Percentiles rank a stretch among this genome's conserved stretches.
Conservation (phyloP, 73 alveolate species). For the Tetrahymena thermophila region DNA sequence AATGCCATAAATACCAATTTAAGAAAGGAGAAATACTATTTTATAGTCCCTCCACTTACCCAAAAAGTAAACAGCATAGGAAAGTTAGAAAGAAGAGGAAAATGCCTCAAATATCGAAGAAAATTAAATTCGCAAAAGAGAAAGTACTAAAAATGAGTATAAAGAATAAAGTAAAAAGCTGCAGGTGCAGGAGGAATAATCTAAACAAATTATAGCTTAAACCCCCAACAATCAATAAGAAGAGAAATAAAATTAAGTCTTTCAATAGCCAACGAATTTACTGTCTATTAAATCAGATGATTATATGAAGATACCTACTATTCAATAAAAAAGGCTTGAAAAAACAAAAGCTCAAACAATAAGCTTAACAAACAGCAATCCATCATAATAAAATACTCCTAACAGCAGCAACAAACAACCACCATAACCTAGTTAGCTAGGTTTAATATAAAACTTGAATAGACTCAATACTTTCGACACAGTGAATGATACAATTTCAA, state of each 20-base stretch:
- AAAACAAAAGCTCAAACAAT: not conserved
- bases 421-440: not conserved
- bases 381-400: not conserved
- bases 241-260: not conserved
- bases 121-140: not conserved
- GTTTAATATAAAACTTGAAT: not conserved
- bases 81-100: not conserved
- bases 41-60: not conserved
- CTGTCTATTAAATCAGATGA: not conserved
- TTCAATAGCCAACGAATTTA: not conserved
- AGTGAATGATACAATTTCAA: not conserved
- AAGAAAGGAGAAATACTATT: not conserved
- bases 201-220: not conserved
- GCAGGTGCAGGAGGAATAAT: not conserved
- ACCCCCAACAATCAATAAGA: not conserved
- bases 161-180: not conserved
- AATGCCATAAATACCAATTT: too few relatives aligned
- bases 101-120: not conserved
- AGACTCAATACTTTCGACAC: not conserved
- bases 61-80: not conserved
- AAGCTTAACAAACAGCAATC: not conserved
- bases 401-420: not conserved
- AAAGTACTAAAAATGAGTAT: not conserved
- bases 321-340: not conserved
- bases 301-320: not conserved